Base-by-base conservation (phyloP, 768 basidiomycete species). In the Leccinum variicolor region DNA sequence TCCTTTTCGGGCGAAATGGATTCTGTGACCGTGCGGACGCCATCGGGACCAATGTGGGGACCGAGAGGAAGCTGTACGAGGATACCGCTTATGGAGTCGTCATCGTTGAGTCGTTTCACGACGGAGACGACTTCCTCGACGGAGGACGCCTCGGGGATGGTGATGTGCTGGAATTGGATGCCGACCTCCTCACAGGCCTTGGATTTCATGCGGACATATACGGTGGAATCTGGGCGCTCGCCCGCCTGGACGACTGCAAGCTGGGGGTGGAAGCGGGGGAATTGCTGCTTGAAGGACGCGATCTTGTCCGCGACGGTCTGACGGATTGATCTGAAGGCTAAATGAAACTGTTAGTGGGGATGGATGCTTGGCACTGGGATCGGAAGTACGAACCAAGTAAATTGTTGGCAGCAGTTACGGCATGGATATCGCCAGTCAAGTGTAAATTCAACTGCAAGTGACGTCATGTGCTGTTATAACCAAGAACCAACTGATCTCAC, bases 391-490 rank as follows among this genome's bases (percentile, higher is more conserved):
- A 69, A 92, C 90, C 92, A 41, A 99, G 83, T 62, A 98, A 74
- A 74, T 99, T 99, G 75, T 98, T 99, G 23, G 96, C 96, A 41
- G 96, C 96, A 10, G 93, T 92, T 21, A 98, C 91, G 43, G 97
- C 96, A 68, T 99, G 96, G 55, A 98, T 98, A 75, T 99, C 97
- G 61, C 95, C 95, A 43, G 94, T 96, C 73, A 95, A 76, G 69
- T 96, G 94, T 50, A 99, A 76, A 74, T 98, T 98, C 75, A 99
- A 98, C 90, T 92, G 46, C 17, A 43, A 21, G 33, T 21, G 11
- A 43, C 33, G 48, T 69, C 46, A 67, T 53, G 14, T 1, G 45
- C 26, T 6, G 39, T 23, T 52, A 10, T 29, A 26, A 19, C 31
- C 54, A 52, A 65, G 56, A 3, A 7, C 3, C 8, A 9, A 25